Percentiles rank a stretch among this genome's conserved stretches.
Evolutionary conservation across 1,139 yeast genomes (phyloP).

Genomic region (Blastobotrys persicus): DNA sequence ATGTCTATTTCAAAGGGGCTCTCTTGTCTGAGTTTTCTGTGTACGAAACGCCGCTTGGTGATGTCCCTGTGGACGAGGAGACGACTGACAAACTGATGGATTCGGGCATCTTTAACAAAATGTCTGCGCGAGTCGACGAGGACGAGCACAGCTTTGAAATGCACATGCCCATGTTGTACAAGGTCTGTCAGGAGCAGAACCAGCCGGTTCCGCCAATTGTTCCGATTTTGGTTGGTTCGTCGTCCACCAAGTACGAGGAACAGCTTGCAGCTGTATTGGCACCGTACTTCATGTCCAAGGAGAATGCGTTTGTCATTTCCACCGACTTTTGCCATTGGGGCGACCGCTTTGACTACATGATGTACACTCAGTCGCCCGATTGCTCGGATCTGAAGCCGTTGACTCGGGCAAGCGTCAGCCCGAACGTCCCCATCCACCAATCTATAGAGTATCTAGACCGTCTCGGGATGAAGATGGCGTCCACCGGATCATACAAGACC

Average conservation of each 20-base stretch:
- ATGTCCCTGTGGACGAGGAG: conserved; percentile 60
- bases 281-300: conserved; percentile 54
- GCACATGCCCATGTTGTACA: conserved; percentile 79
- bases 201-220: conserved; percentile 49
- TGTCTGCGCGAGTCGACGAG: conserved; percentile 64
- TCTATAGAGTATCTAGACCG: conserved; percentile 73
- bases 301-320: conserved; percentile 72
- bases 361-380: conserved; percentile 44
- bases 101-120: conserved; percentile 47
- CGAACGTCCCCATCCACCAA: conserved; percentile 52
- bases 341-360: conserved; percentile 65
- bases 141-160: conserved; percentile 93
- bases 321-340: conserved; percentile 99
- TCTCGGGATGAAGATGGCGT: conserved; percentile 63
- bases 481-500: conserved; percentile 49
- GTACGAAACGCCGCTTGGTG: conserved; percentile 83
- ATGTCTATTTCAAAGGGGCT: conserved; percentile 70
- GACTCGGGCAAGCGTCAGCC: conserved; percentile 17
- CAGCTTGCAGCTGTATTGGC: conserved; percentile 49
- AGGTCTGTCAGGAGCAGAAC: conserved; percentile 37
- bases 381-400: conserved; percentile 17
- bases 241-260: conserved; percentile 47
- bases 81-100: conserved; percentile 35
- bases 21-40: conserved; percentile 51
- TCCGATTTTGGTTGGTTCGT: conserved; percentile 77